These are phyloP conservation scores for Rhodofomes roseus DNA, from an alignment of 1,284 basidiomycete species.

Conservation along the genomic window DNA sequence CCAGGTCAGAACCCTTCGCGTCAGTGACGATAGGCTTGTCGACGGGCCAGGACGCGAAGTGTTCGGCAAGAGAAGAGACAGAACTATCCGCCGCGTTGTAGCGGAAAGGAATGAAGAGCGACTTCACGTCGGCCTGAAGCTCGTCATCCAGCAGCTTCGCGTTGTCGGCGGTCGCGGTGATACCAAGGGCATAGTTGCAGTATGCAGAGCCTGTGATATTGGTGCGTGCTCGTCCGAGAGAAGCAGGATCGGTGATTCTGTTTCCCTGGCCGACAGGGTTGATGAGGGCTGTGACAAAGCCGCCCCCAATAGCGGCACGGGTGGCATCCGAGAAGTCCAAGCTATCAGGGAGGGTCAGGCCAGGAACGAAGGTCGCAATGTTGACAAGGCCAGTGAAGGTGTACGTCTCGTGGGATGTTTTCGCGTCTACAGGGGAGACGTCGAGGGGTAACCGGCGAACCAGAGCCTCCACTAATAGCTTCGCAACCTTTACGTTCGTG, in stretches of 20 bases:
- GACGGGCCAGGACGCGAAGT: conserved; percentile 88
- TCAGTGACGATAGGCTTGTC: conserved; percentile 95
- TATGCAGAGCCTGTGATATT: conserved; percentile 65
- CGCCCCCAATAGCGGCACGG: conserved; percentile 80
- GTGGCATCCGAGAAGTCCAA: conserved; percentile 69
- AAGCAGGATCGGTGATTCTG: conserved; percentile 62
- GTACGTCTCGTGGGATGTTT: conserved; percentile 90
- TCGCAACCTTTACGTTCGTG: conserved; percentile 99
- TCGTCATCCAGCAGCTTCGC: conserved; percentile 69
- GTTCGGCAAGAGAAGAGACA: conserved; percentile 70
- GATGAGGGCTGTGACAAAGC: conserved; percentile 83
- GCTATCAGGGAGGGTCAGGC: conserved; percentile 54
- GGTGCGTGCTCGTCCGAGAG: conserved; percentile 66
- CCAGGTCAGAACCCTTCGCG: conserved; percentile 89
- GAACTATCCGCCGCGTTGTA: conserved; percentile 46
- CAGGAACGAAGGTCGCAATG: conserved; percentile 86
- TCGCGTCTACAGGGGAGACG: conserved; percentile 90
- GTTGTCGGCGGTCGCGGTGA: conserved; percentile 75
- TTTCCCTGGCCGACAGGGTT: conserved; percentile 67
- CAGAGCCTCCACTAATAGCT: conserved; percentile 93
- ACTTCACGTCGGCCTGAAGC: conserved; percentile 74
- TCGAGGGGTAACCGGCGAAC: conserved; percentile 86
- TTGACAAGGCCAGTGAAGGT: conserved; percentile 93
- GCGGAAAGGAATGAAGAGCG: conserved; percentile 82
- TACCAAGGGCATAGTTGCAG: conserved; percentile 84